Percentiles rank a stretch among this genome's conserved stretches.
Evolutionary conservation across 495 filamentous ascomycete genomes (phyloP).

Genomic region (Podospora bellae-mahoneyi): DNA sequence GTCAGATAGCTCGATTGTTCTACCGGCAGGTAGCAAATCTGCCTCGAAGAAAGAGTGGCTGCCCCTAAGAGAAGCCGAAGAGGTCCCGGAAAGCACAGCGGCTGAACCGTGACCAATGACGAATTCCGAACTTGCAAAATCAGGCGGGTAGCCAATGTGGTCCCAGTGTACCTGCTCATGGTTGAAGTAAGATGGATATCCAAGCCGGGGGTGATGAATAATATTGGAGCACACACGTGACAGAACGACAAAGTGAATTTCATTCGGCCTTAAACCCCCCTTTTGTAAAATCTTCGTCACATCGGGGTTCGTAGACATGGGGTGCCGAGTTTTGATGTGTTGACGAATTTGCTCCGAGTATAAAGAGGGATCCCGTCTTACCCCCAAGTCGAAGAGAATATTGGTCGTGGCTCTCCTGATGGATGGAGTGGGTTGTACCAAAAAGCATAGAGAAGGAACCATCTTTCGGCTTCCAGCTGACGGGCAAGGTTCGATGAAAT

Average conservation of each 20-base stretch:
- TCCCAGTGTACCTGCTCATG: constrained; percentile 38
- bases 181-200: constrained; percentile 5
- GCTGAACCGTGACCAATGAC: constrained; percentile 39
- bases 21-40: constrained; percentile 32
- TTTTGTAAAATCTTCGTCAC: constrained; percentile 31
- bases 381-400: constrained; percentile 44
- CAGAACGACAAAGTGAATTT: constrained; percentile 42
- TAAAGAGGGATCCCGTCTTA: constrained; percentile 30
- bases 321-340: constrained; percentile 36
- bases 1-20: constrained; percentile 40
- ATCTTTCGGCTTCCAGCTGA: constrained; percentile 23
- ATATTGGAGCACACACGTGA: constrained; percentile 23
- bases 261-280: constrained; percentile 32
- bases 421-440: constrained; percentile 34
- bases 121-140: constrained; percentile 37
- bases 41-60: constrained; percentile 42
- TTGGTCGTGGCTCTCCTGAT: constrained; percentile 18
- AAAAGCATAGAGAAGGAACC: constrained; percentile 33
- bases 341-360: constrained; percentile 37
- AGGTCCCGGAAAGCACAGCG: constrained; percentile 30
- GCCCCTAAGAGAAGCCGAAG: constrained; percentile 22
- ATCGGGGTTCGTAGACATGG: constrained; percentile 36
- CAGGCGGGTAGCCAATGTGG: constrained; percentile 41
- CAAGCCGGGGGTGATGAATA: neutral
- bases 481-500: constrained; percentile 36